Conservation (phyloP, 805 yeast species). For the Saccharomycopsis oosterbeekiorum region DNA sequence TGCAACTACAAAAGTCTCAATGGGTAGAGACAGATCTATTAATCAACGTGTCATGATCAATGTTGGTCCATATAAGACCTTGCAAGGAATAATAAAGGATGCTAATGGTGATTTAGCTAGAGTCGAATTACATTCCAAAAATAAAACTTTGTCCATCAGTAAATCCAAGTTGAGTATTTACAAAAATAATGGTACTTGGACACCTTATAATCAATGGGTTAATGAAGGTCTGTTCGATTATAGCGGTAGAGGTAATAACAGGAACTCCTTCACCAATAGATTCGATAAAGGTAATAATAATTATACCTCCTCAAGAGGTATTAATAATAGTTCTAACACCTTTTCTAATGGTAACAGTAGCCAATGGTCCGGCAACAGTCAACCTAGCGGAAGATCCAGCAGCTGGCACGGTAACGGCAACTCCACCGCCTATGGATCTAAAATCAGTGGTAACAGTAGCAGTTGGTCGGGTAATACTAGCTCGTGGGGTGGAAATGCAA, state of each 20-base stretch:
- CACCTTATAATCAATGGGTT: slow-evolving; percentile 61
- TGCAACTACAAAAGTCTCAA: slow-evolving; percentile 30
- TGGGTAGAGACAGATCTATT: slow-evolving; percentile 74
- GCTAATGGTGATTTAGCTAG: slow-evolving; percentile 88
- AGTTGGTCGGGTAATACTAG: not conserved
- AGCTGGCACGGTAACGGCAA: slow-evolving; percentile 16
- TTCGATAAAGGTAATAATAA: slow-evolving; percentile 17
- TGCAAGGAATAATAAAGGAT: slow-evolving; percentile 86
- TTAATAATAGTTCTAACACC: slow-evolving; percentile 26
- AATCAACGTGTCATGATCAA: slow-evolving; percentile 80
- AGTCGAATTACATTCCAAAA: slow-evolving; percentile 87
- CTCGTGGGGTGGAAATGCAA: slow-evolving; percentile 11
- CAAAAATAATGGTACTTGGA: slow-evolving; percentile 55
- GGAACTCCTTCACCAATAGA: slow-evolving; percentile 19
- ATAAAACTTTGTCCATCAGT: slow-evolving; percentile 76
- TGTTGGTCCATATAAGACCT: slow-evolving; percentile 90
- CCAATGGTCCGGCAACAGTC: slow-evolving; percentile 18
- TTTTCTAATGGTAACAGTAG: slow-evolving; percentile 27
- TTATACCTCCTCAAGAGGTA: slow-evolving; percentile 16
- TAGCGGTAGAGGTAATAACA: slow-evolving; percentile 16
- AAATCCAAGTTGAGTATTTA: slow-evolving; percentile 70
- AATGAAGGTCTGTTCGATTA: slow-evolving; percentile 26
- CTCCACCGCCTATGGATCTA: not conserved
- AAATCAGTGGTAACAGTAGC: not conserved
- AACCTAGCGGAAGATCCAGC: slow-evolving; percentile 26